Evolutionary conservation across 1,284 basidiomycete species (phyloP).

Genomic region (Pascua sp.): DNA sequence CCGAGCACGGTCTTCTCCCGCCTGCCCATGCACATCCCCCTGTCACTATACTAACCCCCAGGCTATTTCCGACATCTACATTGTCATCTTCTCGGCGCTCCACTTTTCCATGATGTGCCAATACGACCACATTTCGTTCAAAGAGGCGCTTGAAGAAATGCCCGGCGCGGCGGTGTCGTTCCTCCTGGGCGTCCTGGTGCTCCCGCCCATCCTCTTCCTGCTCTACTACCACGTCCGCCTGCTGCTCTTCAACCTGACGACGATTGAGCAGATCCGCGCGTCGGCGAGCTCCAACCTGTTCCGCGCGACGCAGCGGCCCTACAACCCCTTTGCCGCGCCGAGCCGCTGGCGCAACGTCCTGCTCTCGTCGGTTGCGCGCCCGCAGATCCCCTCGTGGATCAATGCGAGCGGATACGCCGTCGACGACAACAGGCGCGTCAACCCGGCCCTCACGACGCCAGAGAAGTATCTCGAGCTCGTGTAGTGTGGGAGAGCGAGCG

Average conservation of each 20-base stretch:
- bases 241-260: constrained; percentile 77
- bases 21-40: constrained; percentile 33
- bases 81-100: constrained; percentile 74
- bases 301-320: constrained; percentile 27
- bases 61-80: constrained; percentile 66
- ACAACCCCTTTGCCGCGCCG: constrained; percentile 44
- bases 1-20: too few relatives aligned
- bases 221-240: constrained; percentile 78
- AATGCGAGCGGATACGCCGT: constrained; percentile 36
- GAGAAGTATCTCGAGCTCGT: constrained; percentile 26
- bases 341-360: constrained; percentile 39
- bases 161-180: constrained; percentile 76
- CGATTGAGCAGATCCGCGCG: constrained; percentile 68
- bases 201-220: constrained; percentile 77
- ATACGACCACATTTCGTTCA: constrained; percentile 57
- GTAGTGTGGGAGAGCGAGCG: not conserved
- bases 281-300: constrained; percentile 36
- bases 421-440: constrained; percentile 33
- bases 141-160: constrained; percentile 58
- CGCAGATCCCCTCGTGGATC: constrained; percentile 47
- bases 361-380: constrained; percentile 41
- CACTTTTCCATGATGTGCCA: constrained; percentile 69
- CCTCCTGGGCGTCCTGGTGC: constrained; percentile 61
- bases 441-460: constrained; percentile 40
- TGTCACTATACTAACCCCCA: constrained; percentile 57